A percentile compares a stretch with the other conserved stretches of the same genome.
Conservation (phyloP, 2,329 filamentous ascomycete genomes). For the Xylaria sp. region DNA sequence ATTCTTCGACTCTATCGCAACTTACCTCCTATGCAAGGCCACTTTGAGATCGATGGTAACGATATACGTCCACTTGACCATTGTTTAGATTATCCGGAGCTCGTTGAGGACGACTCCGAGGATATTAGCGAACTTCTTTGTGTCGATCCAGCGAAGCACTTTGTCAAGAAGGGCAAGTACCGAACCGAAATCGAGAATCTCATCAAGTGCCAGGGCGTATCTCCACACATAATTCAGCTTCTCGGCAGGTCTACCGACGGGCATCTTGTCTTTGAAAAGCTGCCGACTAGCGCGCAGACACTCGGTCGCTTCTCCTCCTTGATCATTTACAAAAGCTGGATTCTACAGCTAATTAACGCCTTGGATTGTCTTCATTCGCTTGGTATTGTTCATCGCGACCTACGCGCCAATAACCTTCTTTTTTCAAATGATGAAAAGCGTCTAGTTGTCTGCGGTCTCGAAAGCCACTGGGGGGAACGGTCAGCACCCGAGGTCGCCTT, state of each 20-base stretch:
- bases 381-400: conserved; percentile 45
- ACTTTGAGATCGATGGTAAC: conserved; percentile 38
- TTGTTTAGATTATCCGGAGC: conserved; percentile 11
- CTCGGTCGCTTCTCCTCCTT: conserved; percentile 27
- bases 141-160: conserved; percentile 41
- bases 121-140: conserved; percentile 29
- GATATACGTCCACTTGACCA: conserved; percentile 26
- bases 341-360: conserved; percentile 39
- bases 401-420: conserved; percentile 41
- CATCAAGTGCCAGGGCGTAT: conserved; percentile 41
- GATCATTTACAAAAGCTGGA: conserved; percentile 39
- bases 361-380: conserved; percentile 42
- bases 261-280: conserved; percentile 43
- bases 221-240: conserved; percentile 41
- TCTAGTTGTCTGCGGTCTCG: conserved; percentile 44
- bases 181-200: conserved; percentile 45
- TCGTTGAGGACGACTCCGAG: conserved; percentile 33
- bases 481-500: conserved; percentile 41
- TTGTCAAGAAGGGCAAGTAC: conserved; percentile 45
- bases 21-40: conserved; percentile 30
- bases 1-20: conserved; percentile 39
- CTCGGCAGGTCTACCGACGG: conserved; percentile 40
- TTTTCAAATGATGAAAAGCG: conserved; percentile 38
- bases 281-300: conserved; percentile 21
- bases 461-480: conserved; percentile 44